phyloP scores from a whole-genome alignment of 306 rosid genomes.

The Cucurbita maxima region DNA sequence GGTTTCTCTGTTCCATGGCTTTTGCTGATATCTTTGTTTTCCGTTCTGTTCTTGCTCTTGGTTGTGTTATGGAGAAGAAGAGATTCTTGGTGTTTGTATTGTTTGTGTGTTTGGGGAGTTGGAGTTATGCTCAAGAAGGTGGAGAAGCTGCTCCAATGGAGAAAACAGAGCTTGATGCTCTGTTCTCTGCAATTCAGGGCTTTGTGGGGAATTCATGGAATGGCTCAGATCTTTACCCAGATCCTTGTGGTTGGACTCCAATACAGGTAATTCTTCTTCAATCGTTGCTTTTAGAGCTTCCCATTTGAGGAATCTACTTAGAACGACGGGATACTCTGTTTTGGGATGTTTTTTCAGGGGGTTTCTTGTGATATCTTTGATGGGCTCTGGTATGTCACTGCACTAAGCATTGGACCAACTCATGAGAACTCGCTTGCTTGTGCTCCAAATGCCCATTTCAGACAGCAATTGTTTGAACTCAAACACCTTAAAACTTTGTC shows the following conservation, averaged over 20 bases:
- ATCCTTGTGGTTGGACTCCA: constrained; percentile 98
- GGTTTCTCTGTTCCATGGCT: neutral
- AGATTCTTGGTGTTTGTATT: constrained; percentile 12
- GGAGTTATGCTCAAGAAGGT: constrained; percentile 36
- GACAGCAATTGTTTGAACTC: constrained; percentile 42
- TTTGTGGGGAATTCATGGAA: constrained; percentile 91
- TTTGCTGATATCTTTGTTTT: neutral
- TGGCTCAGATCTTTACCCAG: constrained; percentile 95
- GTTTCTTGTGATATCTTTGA: constrained; percentile 72
- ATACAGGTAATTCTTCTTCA: constrained; percentile 46
- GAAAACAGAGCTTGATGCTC: constrained; percentile 50
- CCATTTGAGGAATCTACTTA: neutral
- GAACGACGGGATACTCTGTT: neutral
- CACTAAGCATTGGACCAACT: constrained; percentile 57
- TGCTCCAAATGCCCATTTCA: constrained; percentile 32
- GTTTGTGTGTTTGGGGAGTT: constrained; percentile 19
- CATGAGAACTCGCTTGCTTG: constrained; percentile 76
- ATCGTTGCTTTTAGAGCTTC: neutral
- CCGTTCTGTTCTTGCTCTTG: neutral
- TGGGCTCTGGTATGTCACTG: constrained; percentile 78
- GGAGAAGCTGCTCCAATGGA: constrained; percentile 69
- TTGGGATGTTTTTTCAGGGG: constrained; percentile 36
- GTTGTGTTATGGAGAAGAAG: constrained; percentile 23
- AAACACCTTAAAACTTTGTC: constrained; percentile 50
- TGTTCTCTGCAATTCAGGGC: constrained; percentile 71